A percentile compares a stretch with the other conserved stretches of the same genome.
phyloP scores from a whole-genome alignment of 345 rosid genomes.

The Gossypium sturtianum region DNA sequence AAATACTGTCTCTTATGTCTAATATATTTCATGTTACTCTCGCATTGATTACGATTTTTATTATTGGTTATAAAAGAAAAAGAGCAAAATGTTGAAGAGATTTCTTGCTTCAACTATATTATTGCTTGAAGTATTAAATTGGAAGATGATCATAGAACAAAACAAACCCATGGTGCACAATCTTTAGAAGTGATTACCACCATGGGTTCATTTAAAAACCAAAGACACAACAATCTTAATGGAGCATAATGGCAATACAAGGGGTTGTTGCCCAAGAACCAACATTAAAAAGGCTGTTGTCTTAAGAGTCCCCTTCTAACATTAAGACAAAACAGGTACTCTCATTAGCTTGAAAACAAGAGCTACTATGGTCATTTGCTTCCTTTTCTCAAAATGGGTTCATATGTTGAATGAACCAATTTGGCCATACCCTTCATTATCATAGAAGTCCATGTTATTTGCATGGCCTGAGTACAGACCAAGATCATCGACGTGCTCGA shows the following conservation, averaged over 20 bases:
- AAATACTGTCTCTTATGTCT: too few species aligned
- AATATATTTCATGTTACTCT: too few species aligned
- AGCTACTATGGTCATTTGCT: slow-evolving; percentile 14
- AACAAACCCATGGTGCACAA: not conserved
- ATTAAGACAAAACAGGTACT: slow-evolving; percentile 5
- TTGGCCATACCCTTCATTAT: slow-evolving; percentile 40
- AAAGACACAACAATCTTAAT: not conserved
- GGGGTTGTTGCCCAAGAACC: slow-evolving; percentile 34
- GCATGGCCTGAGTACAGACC: slow-evolving; percentile 25
- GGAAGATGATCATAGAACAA: not conserved
- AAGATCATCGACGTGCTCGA: slow-evolving; percentile 37
- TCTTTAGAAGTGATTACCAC: slow-evolving; percentile 3
- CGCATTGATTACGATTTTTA: too few species aligned
- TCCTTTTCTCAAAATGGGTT: slow-evolving; percentile 25
- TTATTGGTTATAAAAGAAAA: too few species aligned
- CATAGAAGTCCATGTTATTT: slow-evolving; percentile 42
- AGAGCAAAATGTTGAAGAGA: not conserved
- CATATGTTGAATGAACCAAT: slow-evolving; percentile 25
- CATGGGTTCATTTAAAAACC: not conserved
- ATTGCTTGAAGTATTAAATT: not conserved
- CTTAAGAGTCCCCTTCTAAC: slow-evolving; percentile 28
- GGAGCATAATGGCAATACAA: not conserved
- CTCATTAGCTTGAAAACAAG: not conserved
- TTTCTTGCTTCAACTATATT: not conserved
- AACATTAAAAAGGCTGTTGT: slow-evolving; percentile 49